These are phyloP conservation scores for Graphiopsis chlorocephala DNA, from an alignment of 2,329 filamentous ascomycete species.

Conservation along the genomic window DNA sequence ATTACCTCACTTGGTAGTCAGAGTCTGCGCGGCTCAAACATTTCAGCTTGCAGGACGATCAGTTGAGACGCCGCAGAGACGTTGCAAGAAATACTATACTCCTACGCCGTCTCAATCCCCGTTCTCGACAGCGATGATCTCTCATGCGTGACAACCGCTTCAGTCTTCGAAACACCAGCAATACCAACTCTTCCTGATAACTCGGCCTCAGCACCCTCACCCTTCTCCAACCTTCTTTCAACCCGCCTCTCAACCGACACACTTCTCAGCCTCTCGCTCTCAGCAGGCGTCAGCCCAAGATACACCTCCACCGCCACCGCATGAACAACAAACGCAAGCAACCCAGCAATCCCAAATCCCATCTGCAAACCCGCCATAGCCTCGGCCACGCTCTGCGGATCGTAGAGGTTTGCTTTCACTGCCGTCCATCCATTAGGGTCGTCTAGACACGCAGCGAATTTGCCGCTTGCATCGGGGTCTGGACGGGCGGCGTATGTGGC, in stretches of 20 bases:
- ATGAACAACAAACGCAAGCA: constrained; percentile 55
- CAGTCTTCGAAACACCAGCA: background rate
- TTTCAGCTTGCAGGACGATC: no score
- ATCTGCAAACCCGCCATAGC: constrained; percentile 46
- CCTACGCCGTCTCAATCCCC: no score
- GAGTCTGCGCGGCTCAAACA: no score
- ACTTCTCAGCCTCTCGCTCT: constrained; percentile 52
- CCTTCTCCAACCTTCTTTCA: constrained; percentile 49
- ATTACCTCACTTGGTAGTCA: no score
- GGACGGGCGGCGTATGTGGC: constrained; percentile 21
- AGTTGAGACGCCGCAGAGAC: no score
- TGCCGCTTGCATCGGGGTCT: background rate
- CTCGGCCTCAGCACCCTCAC: background rate
- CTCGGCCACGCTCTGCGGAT: constrained; percentile 27
- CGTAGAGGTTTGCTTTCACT: constrained; percentile 27
- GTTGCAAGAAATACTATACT: no score
- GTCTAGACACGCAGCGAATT: constrained; percentile 47
- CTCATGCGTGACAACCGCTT: background rate
- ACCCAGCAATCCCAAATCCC: constrained; percentile 52
- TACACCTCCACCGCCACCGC: constrained; percentile 43
- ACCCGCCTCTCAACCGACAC: constrained; percentile 57
- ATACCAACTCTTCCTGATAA: background rate
- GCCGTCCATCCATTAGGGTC: constrained; percentile 39
- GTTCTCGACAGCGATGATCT: no score
- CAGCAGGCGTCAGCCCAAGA: constrained; percentile 53